phyloP scores from a whole-genome alignment of 257 asterid genomes.

The Oldenlandia corymbosa region DNA sequence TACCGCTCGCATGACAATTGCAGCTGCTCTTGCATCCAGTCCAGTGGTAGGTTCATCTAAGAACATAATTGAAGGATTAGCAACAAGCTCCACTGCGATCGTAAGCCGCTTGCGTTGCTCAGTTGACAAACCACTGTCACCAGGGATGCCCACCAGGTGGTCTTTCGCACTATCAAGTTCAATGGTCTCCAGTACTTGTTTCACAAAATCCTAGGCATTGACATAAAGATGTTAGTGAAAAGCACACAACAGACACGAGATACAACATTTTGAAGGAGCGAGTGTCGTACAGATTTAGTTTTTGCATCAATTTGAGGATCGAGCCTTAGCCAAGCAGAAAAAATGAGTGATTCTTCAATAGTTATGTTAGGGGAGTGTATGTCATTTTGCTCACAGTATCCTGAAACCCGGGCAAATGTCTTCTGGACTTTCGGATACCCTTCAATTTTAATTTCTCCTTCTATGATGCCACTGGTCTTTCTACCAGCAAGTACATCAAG shows the following conservation, averaged over 20 bases:
- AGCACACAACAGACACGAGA: not conserved
- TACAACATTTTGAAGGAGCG: not conserved
- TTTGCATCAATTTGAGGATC: constrained; percentile 34
- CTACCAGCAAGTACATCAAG: constrained; percentile 60
- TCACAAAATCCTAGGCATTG: constrained; percentile 40
- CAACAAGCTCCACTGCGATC: constrained; percentile 52
- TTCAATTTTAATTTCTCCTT: constrained; percentile 46
- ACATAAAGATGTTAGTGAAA: not conserved
- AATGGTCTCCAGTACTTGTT: constrained; percentile 49
- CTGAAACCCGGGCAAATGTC: constrained; percentile 45
- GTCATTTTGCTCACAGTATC: constrained; percentile 53
- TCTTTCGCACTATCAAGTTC: constrained; percentile 48
- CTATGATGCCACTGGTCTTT: constrained; percentile 44
- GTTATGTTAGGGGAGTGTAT: constrained; percentile 54
- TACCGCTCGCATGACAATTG: constrained; percentile 53
- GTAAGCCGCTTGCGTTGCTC: constrained; percentile 57
- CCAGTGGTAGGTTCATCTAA: constrained; percentile 68
- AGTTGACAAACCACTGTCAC: constrained; percentile 47
- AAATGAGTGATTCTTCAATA: constrained; percentile 43
- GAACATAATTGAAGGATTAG: constrained; percentile 52
- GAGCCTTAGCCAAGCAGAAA: constrained; percentile 57
- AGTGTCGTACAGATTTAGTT: constrained; percentile 33
- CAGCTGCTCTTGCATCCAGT: constrained; percentile 55
- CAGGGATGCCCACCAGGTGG: constrained; percentile 43
- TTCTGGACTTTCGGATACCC: constrained; percentile 50